Evolutionary conservation across 306 rosid genomes (phyloP), one percentile per base, ranked within the genome.

Genomic region (Trifolium subterraneum): DNA sequence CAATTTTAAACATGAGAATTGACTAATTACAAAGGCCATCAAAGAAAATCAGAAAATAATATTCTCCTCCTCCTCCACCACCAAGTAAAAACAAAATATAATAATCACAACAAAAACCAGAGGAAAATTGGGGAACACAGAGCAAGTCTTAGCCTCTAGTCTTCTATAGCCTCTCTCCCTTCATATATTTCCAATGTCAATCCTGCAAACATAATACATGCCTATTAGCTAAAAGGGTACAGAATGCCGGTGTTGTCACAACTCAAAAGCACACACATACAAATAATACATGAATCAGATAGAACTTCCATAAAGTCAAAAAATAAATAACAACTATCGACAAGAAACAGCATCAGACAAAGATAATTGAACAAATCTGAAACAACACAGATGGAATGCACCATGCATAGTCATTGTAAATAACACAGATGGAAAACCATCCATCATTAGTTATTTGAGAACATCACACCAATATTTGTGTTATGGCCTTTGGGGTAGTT

Each of bases 21-120:
- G 65, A 72, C 73, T 86, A 90, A 84, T 87, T 90, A 90, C 92
- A 87, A 45, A 79, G 70, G 68, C 69, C 64, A 71, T 47, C 79
- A 71, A 77, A 59, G 71, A 31, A 66, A 73, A 64, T 23, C 15
- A 35, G 60, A 62, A 55, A 55, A 65, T 11, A 60, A 64, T 4
- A 23, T 54, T 79, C 74, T 69, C 50, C 50, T 64, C 50, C 50
- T 64, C 74, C 76, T 70, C 79, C n/a, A 67, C 79, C 18, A 63
- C n/a, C 48, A 10, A 78, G 69, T 56, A 71, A 36, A 65, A 74
- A 79, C 44, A 51, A 75, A 74, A 70, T 67, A 76, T 56, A 82
- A 74, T 77, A 82, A 74, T 77, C 81, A 81, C 78, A 59, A 39
- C 61, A 64, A 59, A 14, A 75, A 38, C 70, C 73, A 58, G 48